A percentile compares a stretch with the other conserved stretches of the same genome.
phyloP scores from a whole-genome alignment of 257 asterid genomes.

The Leonotis leonurus region DNA sequence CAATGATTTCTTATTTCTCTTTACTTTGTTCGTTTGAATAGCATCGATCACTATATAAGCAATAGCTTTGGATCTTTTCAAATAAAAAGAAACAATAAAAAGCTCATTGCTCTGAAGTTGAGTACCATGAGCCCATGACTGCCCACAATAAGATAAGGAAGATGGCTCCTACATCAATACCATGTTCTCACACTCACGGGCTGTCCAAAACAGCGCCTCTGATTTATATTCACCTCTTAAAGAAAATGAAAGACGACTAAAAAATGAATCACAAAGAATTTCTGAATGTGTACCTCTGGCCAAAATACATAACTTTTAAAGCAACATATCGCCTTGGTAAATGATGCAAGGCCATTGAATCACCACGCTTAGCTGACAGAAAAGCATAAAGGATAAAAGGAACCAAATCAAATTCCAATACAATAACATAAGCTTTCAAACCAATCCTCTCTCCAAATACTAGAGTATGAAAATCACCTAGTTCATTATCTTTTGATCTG shows the following conservation, averaged over 20 bases:
- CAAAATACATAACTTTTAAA: conserved; percentile 81
- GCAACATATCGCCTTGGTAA: conserved; percentile 70
- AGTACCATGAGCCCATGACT: neutral
- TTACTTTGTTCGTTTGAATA: neutral
- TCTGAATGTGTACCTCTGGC: conserved; percentile 54
- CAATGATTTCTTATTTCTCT: neutral
- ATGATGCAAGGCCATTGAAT: conserved; percentile 26
- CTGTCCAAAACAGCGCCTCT: neutral
- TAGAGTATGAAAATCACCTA: conserved; percentile 40
- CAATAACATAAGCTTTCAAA: conserved; percentile 4
- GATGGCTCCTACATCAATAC: neutral
- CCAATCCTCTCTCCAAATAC: neutral
- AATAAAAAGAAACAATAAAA: neutral
- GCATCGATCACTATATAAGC: neutral
- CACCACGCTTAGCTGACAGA: conserved; percentile 21
- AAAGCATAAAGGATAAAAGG: neutral
- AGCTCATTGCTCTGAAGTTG: neutral
- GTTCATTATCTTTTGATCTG: conserved; percentile 27
- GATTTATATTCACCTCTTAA: neutral
- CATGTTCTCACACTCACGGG: neutral
- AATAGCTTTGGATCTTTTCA: neutral
- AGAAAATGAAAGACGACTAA: neutral
- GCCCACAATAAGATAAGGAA: neutral
- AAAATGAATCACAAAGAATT: conserved; percentile 5
- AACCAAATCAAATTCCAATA: neutral